These are phyloP conservation scores for Globisporangium okanoganense DNA, from an alignment of 352 stramenopile genomes.

Conservation along the genomic window DNA sequence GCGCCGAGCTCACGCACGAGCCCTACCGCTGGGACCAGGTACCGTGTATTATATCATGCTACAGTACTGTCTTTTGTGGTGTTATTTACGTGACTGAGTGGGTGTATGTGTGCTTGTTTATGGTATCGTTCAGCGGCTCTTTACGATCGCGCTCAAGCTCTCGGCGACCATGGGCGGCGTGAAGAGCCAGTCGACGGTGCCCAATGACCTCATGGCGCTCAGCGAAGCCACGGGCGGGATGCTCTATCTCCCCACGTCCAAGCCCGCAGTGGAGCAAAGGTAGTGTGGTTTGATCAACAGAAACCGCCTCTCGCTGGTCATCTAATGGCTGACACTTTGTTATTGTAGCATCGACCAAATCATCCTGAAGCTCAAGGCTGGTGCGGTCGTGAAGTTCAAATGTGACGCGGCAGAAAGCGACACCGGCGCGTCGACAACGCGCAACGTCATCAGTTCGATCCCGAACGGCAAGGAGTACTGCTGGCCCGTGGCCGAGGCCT, in stretches of 20 bases:
- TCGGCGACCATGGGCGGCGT: slow-evolving; percentile 50
- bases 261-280: slow-evolving; percentile 62
- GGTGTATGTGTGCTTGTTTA: background rate
- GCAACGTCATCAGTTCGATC: slow-evolving; percentile 74
- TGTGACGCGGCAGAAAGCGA: slow-evolving; percentile 53
- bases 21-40: slow-evolving; percentile 85
- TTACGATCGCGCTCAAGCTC: slow-evolving; percentile 80
- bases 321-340: background rate
- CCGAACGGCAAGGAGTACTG: slow-evolving; percentile 74
- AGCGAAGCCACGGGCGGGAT: slow-evolving; percentile 81
- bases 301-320: background rate
- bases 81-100: too few relatives aligned
- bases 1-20: slow-evolving; percentile 75
- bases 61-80: background rate
- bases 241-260: slow-evolving; percentile 81
- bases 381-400: slow-evolving; percentile 79
- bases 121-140: slow-evolving; percentile 37
- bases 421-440: slow-evolving; percentile 37
- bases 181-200: slow-evolving; percentile 43
- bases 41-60: background rate
- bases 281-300: background rate
- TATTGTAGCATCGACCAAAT: slow-evolving; percentile 73
- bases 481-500: slow-evolving; percentile 80
- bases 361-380: slow-evolving; percentile 77
- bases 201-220: slow-evolving; percentile 81